Base-by-base conservation (phyloP, 345 rosid species). In the Acer negundo region DNA sequence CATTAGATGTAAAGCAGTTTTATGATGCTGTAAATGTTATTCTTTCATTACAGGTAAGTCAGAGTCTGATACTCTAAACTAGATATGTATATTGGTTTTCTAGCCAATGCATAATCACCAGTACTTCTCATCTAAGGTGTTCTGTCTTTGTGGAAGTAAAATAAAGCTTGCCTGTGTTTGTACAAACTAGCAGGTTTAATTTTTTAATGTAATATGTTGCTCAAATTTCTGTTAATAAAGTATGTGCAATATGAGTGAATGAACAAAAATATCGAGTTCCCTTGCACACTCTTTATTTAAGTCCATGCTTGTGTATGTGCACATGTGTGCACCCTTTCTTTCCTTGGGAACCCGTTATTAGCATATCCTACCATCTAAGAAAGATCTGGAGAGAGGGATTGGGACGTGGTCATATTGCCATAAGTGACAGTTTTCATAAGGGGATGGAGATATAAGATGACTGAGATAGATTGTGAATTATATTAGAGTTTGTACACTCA, bases 11-110 rank as follows among this genome's bases (percentile, higher is more conserved):
- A 71, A 86, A 85, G 68, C 83, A 78, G 59, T 76, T 91, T 51
- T 92, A 86, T 86, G 97, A 94, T 85, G 93, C 97, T 65, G 97
- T 92, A 65, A 94, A 96, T 88, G 91, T 94, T 47, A 82, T 92
- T 76, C 92, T 96, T 72, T 96, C 98, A 10, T 80, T 92, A 42
- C 99, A 94, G 98, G 98, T 96, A 83, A 78, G 66, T 64, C 22
- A 63, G 67, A 62, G 61, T 74, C 63, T 79, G 67, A 40, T 76
- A 65, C 40, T 67, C 31, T 78, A 68, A 46, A 19, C 22, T 38
- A 40, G 9, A n/a, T 62, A n/a, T 20, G 35, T 46, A 49, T 78
- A 40, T 9, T 46, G 38, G 53, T 77, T 61, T 72, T 9, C 44
- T 61, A 19, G 2, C 22, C 35, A 64, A 66, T 53, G 35, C 53